Conservation (phyloP, 2,329 filamentous ascomycete species). For the Drechslera avenae region DNA sequence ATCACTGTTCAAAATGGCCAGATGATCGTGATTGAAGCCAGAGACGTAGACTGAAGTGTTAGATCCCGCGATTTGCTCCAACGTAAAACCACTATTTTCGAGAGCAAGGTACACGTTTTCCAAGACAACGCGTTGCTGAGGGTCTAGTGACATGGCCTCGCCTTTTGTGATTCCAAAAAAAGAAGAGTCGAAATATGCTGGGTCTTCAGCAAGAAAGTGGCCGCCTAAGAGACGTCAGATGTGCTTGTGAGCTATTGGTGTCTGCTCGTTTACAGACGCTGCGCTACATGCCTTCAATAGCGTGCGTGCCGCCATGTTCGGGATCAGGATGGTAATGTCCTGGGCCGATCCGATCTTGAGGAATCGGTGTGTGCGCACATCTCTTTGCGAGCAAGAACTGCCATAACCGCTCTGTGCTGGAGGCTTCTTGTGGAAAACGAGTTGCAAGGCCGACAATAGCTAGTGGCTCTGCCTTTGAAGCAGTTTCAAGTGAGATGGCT, state of each 20-base stretch:
- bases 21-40: too few relatives aligned
- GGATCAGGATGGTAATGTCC: slow-evolving; percentile 1
- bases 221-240: neutral
- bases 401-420: neutral
- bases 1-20: too few relatives aligned
- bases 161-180: slow-evolving; percentile 39
- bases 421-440: slow-evolving; percentile 1
- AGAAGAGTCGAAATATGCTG: slow-evolving; percentile 35
- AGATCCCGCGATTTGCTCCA: slow-evolving; percentile 15
- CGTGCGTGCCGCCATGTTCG: slow-evolving; percentile 2
- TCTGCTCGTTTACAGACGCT: neutral
- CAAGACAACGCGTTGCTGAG: slow-evolving; percentile 37
- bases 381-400: neutral
- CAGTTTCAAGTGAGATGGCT: neutral
- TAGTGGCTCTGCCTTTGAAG: neutral
- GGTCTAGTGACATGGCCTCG: slow-evolving; percentile 34
- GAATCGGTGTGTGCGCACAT: slow-evolving; percentile 3
- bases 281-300: neutral
- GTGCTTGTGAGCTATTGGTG: neutral
- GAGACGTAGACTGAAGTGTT: slow-evolving; percentile 24
- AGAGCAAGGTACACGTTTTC: slow-evolving; percentile 45
- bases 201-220: slow-evolving; percentile 24
- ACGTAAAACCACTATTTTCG: slow-evolving; percentile 35
- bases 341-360: neutral
- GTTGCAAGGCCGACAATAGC: slow-evolving; percentile 1